Evolutionary conservation across 768 basidiomycete genomes (phyloP).

Genomic region (Solioccasus polychromus): DNA sequence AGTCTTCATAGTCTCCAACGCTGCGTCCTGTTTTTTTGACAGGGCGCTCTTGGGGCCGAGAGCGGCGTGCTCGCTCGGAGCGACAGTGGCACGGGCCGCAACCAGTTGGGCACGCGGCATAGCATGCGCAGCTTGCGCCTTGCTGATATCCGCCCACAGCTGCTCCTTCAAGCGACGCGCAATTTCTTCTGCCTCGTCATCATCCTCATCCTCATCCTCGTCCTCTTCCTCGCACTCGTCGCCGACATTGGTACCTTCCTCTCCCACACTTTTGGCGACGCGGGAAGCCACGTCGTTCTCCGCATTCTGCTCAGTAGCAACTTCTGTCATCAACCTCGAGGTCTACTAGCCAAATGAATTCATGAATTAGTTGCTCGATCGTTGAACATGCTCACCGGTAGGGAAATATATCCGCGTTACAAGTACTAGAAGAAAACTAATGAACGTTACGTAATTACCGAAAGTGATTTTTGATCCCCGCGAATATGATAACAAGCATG

Average conservation of each 20-base stretch:
- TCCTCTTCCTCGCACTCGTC: constrained; percentile 48
- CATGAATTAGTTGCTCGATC: constrained; percentile 11
- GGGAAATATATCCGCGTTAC: neutral
- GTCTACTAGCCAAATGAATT: constrained; percentile 1
- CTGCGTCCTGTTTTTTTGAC: constrained; percentile 52
- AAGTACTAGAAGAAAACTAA: neutral
- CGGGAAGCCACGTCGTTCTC: constrained; percentile 1
- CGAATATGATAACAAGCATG: constrained; percentile 15
- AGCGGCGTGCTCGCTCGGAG: constrained; percentile 7
- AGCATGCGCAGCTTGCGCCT: constrained; percentile 49
- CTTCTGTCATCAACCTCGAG: constrained; percentile 13
- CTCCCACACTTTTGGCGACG: neutral
- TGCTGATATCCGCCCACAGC: constrained; percentile 73
- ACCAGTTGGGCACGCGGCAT: constrained; percentile 18
- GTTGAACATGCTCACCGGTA: constrained; percentile 12
- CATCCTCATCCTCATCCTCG: constrained; percentile 53
- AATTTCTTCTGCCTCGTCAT: constrained; percentile 70
- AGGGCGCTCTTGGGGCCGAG: constrained; percentile 9
- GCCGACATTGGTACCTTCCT: constrained; percentile 37
- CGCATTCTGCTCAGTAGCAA: constrained; percentile 4
- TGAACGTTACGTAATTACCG: constrained; percentile 3
- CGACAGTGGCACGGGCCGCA: neutral
- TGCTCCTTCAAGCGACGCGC: constrained; percentile 73
- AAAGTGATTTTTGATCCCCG: constrained; percentile 14
- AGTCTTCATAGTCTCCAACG: constrained; percentile 60